A percentile compares a stretch with the other conserved stretches of the same genome.
These are phyloP conservation scores for Syzygium aqueum DNA, from an alignment of 345 rosid genomes.

Conservation along the genomic window DNA sequence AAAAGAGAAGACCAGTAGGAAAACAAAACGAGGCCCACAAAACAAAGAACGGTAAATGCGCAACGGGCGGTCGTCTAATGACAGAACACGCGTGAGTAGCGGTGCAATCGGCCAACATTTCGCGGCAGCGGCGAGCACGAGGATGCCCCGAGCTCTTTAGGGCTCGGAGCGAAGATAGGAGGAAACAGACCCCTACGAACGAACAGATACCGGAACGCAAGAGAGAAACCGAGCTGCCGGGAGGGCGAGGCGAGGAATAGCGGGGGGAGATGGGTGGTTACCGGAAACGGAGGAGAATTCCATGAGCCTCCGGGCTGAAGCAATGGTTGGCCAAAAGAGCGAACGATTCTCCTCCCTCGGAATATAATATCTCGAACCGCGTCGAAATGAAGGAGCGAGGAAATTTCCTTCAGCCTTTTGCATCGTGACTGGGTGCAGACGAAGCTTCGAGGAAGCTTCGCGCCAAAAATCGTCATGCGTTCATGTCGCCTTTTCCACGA, in stretches of 20 bases:
- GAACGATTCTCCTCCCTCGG: not conserved
- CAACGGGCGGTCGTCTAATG: not conserved
- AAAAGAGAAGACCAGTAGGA: not conserved
- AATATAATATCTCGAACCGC: not conserved
- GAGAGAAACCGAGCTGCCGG: not conserved
- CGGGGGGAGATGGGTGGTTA: not conserved
- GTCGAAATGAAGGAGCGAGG: not conserved
- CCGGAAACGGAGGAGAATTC: not conserved
- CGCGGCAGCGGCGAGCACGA: not conserved
- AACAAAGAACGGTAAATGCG: not conserved
- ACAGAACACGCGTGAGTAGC: not conserved
- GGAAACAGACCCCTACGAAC: not conserved
- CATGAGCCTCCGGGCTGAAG: not conserved
- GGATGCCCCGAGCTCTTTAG: not conserved
- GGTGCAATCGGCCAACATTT: not conserved
- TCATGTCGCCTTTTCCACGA: fast-evolving
- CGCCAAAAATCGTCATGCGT: not conserved
- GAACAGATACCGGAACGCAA: fast-evolving
- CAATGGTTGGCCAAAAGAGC: not conserved
- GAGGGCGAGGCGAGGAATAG: too few species aligned
- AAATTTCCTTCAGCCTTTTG: fast-evolving
- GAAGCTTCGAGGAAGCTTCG: constrained; percentile 6
- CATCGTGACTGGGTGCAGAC: not conserved
- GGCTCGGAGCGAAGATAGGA: not conserved
- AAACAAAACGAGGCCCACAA: not conserved